Conservation (phyloP, 495 filamentous ascomycete genomes). For the Penicillium samsonianum region DNA sequence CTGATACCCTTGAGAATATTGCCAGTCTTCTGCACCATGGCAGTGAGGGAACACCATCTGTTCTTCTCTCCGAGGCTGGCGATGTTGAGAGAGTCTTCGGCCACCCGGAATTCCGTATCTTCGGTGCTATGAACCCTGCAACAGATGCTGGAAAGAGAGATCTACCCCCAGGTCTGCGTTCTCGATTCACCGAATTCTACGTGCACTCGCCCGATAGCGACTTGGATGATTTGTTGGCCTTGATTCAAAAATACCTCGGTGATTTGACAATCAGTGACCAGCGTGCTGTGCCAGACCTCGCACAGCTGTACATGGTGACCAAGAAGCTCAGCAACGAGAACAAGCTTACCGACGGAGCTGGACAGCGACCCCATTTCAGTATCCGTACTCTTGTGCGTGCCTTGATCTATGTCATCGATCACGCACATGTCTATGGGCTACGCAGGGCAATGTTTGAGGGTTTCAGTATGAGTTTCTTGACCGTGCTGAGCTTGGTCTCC, state of each 20-base stretch:
- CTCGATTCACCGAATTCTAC: constrained; percentile 91
- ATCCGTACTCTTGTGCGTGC: constrained; percentile 91
- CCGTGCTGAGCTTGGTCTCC: constrained; percentile 75
- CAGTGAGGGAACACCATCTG: constrained; percentile 65
- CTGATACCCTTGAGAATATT: constrained; percentile 92
- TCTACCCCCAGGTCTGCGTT: constrained; percentile 78
- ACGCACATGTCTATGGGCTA: constrained; percentile 82
- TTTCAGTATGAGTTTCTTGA: constrained; percentile 97
- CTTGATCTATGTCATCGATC: constrained; percentile 80
- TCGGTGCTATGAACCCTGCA: constrained; percentile 98
- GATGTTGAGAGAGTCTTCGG: constrained; percentile 84
- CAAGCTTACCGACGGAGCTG: constrained; percentile 86
- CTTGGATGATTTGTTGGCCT: constrained; percentile 73
- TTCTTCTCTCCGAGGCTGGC: constrained; percentile 88
- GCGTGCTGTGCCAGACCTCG: constrained; percentile 71
- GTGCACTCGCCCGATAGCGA: constrained; percentile 86
- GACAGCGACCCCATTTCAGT: constrained; percentile 93
- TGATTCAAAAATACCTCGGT: constrained; percentile 85
- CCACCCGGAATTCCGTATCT: constrained; percentile 92
- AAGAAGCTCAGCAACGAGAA: constrained; percentile 80
- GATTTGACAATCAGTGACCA: constrained; percentile 64
- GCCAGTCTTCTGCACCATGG: constrained; percentile 77
- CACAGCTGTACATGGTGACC: constrained; percentile 80
- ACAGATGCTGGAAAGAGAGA: constrained; percentile 97
- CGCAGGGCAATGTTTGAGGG: constrained; percentile 89